Base-by-base conservation (phyloP, 371 early-diverging fungal species). In the Syncephalastrum racemosum region DNA sequence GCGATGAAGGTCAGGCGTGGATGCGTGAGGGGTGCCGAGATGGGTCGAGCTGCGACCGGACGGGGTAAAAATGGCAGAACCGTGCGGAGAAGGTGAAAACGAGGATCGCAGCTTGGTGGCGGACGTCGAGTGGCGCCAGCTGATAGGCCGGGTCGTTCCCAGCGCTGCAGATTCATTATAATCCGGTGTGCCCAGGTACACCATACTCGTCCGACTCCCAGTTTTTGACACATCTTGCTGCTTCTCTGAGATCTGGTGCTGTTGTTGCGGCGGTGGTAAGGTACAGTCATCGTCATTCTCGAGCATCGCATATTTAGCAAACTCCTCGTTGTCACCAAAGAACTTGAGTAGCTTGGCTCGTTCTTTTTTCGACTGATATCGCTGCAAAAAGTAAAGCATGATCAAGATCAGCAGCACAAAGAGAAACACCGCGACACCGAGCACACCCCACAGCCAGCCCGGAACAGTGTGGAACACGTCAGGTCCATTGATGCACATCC, bases 291-390 rank as follows among this genome's bases (percentile, higher is more conserved):
- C 56, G 23, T 62, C 62, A 31, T 53, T 45, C 25, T 62, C 62
- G 53, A 62, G 44, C 68, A 71, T 66, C 20, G 76, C 76, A 52
- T 72, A 67, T 39, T 68, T 74, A 7, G 63, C 66, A 54, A 77
- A 77, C 44, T 70, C 68, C 18, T 79, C 68, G 20, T 75, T 71
- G 44, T 73, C 67, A 4, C 66, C 76, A 65, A 75, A 79, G 56
- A 79, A 79, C 16, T 58, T 60, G 31, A 36, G 47, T 10, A 71
- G 66, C 58, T 75, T 79, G 20, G 61, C 70, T 24, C 65, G 79
- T 40, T 75, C 79, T 40, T 68, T 60, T 40, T 64, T 67, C 20
- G 74, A 71, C 51, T 79, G 79, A 54, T 72, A 79, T 4, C 76
- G 70, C 46, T 79, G 79, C 36, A 79, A 59, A 15, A 73, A 25